Conservation (phyloP, 768 basidiomycete genomes). For the Russula ochroleuca region DNA sequence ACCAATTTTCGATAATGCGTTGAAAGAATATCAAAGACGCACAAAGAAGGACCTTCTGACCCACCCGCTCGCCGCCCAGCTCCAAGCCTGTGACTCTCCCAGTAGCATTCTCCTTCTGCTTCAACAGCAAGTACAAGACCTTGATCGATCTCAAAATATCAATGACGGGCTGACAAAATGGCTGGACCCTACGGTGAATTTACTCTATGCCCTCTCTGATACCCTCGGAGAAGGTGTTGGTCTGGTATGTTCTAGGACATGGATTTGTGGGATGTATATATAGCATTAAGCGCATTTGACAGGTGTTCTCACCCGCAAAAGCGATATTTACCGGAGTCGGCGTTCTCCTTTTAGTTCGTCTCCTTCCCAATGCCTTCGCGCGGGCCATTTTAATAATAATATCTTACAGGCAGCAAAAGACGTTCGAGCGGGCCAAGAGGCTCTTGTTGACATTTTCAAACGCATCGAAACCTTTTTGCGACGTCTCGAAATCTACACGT, state of each 20-base stretch:
- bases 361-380: not conserved
- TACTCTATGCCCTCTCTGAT: not conserved
- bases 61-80: not conserved
- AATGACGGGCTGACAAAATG: not conserved
- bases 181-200: not conserved
- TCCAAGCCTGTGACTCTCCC: not conserved
- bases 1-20: not conserved
- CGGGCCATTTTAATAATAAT: not conserved
- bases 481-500: not conserved
- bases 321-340: not conserved
- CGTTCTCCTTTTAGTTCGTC: not conserved
- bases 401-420: not conserved
- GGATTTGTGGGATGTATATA: too few relatives aligned
- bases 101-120: not conserved
- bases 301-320: not conserved
- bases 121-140: not conserved
- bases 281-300: not conserved
- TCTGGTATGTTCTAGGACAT: not conserved
- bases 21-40: not conserved
- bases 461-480: not conserved
- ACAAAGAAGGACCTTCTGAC: not conserved
- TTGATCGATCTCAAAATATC: not conserved
- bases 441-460: not conserved
- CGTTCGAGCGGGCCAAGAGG: not conserved
- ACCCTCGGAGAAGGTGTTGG: not conserved